Evolutionary conservation across 179 eudicot species (phyloP).

Genomic region (Gypsophila paniculata): DNA sequence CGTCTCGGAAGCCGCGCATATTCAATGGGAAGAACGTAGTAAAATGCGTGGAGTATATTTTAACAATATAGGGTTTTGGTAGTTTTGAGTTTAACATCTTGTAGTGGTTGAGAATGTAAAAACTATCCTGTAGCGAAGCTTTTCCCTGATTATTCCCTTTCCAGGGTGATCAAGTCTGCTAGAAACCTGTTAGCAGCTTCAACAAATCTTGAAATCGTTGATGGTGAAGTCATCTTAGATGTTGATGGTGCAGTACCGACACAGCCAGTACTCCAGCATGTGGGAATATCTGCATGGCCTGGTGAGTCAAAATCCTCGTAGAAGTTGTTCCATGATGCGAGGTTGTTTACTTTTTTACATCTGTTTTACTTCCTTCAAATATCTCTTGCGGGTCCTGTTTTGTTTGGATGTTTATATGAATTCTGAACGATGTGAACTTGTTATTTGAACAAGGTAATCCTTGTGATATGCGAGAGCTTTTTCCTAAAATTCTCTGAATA

Average conservation of each 20-base stretch:
- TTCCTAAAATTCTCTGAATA: background rate
- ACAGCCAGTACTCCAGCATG: conserved; percentile 78
- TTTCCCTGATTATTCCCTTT: conserved; percentile 18
- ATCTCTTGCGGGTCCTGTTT: background rate
- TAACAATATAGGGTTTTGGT: background rate
- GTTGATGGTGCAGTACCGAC: conserved; percentile 82
- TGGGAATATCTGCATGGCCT: conserved; percentile 94
- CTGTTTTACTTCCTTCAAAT: background rate
- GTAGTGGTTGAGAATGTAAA: background rate
- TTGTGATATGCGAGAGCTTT: background rate
- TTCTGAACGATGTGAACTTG: background rate
- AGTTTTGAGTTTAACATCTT: background rate
- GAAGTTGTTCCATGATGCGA: background rate
- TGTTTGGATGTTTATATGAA: background rate
- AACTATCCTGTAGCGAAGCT: conserved; percentile 4
- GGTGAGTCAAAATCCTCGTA: conserved; percentile 40
- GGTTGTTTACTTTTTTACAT: background rate
- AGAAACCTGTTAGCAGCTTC: conserved; percentile 44
- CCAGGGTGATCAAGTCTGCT: conserved; percentile 71
- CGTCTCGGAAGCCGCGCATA: background rate
- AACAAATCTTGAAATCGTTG: conserved; percentile 50
- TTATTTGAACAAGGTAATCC: background rate
- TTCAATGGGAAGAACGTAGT: background rate
- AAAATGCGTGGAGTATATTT: background rate
- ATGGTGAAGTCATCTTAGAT: conserved; percentile 72